Conservation (phyloP, 345 rosid species). For the Barbarea vulgaris region DNA sequence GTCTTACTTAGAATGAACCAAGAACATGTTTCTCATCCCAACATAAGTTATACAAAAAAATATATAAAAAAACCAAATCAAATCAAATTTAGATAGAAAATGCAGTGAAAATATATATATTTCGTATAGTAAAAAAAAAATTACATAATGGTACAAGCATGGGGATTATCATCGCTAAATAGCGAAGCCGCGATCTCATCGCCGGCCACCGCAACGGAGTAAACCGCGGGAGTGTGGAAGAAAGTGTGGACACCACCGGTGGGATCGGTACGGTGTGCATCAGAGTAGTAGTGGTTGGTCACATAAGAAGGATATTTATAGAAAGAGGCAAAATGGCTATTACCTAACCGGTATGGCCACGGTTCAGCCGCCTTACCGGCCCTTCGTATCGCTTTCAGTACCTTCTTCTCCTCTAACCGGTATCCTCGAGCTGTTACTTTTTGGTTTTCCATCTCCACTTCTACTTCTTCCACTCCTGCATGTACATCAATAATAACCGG, state of each 20-base stretch:
- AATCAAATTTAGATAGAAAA: constrained; percentile 9
- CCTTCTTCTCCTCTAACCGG: constrained; percentile 67
- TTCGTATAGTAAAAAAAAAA: not conserved
- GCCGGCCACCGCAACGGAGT: constrained; percentile 80
- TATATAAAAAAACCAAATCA: not conserved
- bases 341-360: constrained; percentile 85
- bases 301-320: constrained; percentile 78
- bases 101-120: not conserved
- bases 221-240: constrained; percentile 79
- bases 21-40: not conserved
- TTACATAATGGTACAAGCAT: constrained; percentile 83
- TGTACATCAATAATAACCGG: not conserved
- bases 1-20: not conserved
- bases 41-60: not conserved
- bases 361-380: constrained; percentile 84
- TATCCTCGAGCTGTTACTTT: constrained; percentile 72
- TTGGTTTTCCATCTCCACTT: constrained; percentile 80
- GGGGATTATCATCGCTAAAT: constrained; percentile 90
- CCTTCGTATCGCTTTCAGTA: constrained; percentile 65
- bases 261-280: constrained; percentile 49
- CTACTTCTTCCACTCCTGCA: constrained; percentile 84
- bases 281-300: constrained; percentile 72
- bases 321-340: constrained; percentile 74
- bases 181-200: constrained; percentile 84
- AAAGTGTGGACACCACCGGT: constrained; percentile 57